Base-by-base conservation (phyloP, 202 grass and related monocot genomes). In the Zizania palustris region DNA sequence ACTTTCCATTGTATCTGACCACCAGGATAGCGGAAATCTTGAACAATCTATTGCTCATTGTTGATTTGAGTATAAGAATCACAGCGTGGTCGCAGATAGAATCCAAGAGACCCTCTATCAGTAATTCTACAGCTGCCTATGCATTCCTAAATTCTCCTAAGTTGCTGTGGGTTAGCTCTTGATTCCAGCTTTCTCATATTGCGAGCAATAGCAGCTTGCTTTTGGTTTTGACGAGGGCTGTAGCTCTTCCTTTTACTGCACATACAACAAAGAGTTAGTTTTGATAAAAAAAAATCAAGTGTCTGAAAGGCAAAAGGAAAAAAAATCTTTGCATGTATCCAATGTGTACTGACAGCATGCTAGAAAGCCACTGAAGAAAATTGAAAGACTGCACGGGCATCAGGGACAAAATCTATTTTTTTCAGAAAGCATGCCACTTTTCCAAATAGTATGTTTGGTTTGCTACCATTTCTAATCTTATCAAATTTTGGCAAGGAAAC, bases 231-330 rank as follows among this genome's bases (percentile, higher is more conserved):
- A 42, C 60, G 79, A 63, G 18, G 70, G 10, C 64, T 84, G 75
- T 82, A 86, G 67, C 92, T 87, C 79, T 91, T 85, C 80, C 90
- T 91, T 90, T 91, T 96, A 80, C 96, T 99, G 81, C 85, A 90
- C 53, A 71, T 16, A 90, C 21, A 50, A 39, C 46, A 50, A 34
- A 60, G 48, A 63, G 48, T 22, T 75, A 75, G 65, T 34, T 80
- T 80, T 11, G 10, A 65, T 18, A 64, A 5, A 28, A 64, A 5
- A 28, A 57, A 70, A 59, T 0, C 41, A 48, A 20, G 45, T n/a
- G 21, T 12, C 51, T 20, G 20, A 66, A 57, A 42, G 37, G 64
- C 28, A 28, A 28, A 28, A 28, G 59, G 46, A 56, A 81, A 67
- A 53, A 79, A 48, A 73, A 39, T 21, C 3, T 50, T 61, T 8